phyloP scores from a whole-genome alignment of 2,329 filamentous ascomycete species.

The Plenodomus lindquistii region DNA sequence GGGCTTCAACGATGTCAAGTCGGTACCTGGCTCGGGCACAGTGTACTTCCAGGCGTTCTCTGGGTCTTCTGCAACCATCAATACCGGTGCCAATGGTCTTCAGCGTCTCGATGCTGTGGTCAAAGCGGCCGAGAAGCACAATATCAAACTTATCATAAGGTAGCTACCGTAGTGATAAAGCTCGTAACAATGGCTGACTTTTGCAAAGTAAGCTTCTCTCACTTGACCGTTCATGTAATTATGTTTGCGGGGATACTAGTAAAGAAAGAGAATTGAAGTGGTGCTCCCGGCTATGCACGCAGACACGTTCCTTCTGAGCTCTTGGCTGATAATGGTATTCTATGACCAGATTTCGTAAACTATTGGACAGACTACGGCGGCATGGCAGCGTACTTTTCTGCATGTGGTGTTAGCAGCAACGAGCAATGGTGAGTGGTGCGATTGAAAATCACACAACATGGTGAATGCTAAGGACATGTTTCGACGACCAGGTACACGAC shows the following conservation, averaged over 20 bases:
- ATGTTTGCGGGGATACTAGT: neutral
- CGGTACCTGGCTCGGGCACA: slow-evolving; percentile 45
- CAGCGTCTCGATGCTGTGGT: slow-evolving; percentile 69
- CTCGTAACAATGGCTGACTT: neutral
- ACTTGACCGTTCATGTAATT: neutral
- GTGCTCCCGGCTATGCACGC: neutral
- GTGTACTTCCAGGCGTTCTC: slow-evolving; percentile 62
- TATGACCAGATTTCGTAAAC: slow-evolving; percentile 60
- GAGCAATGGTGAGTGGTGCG: slow-evolving; percentile 50
- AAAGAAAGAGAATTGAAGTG: neutral
- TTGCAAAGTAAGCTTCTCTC: neutral
- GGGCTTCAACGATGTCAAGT: slow-evolving; percentile 65
- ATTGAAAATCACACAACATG: neutral
- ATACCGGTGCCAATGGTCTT: slow-evolving; percentile 65
- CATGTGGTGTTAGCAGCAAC: slow-evolving; percentile 57
- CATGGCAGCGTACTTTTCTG: slow-evolving; percentile 61
- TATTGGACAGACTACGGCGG: slow-evolving; percentile 72
- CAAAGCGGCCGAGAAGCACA: slow-evolving; percentile 59
- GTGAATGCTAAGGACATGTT: neutral
- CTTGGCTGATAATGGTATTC: neutral
- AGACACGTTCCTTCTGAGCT: neutral
- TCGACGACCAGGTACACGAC: slow-evolving; percentile 52
- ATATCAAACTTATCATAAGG: slow-evolving; percentile 65
- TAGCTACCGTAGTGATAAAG: no score
- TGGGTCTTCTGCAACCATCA: slow-evolving; percentile 58